Evolutionary conservation across 1,284 basidiomycete genomes (phyloP).

Genomic region (Athelia sp.): DNA sequence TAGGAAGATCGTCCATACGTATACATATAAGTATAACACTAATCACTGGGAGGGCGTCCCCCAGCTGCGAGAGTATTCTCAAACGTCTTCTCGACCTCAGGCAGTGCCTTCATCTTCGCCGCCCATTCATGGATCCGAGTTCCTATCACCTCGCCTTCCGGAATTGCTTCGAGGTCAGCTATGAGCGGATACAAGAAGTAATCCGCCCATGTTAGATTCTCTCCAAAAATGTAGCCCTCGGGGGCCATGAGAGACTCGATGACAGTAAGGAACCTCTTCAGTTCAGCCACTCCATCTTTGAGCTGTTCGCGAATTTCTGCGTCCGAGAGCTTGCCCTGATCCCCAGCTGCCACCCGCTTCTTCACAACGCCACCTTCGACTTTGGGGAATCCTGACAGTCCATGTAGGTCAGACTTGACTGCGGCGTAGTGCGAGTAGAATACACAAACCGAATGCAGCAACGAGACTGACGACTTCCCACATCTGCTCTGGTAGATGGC

Average conservation of each 20-base stretch:
- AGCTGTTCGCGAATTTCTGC: constrained; percentile 16
- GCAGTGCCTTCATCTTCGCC: constrained; percentile 19
- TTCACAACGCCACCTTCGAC: constrained; percentile 26
- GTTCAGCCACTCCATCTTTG: constrained; percentile 13
- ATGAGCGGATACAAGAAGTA: constrained; percentile 27
- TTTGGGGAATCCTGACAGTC: constrained; percentile 18
- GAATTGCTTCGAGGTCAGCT: constrained; percentile 21
- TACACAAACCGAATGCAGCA: constrained; percentile 17
- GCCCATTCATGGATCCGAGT: constrained; percentile 20
- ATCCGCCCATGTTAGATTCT: constrained; percentile 22
- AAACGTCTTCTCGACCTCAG: constrained; percentile 20
- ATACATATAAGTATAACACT: too few relatives aligned
- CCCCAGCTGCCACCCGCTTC: constrained; percentile 21
- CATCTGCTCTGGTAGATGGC: constrained; percentile 20
- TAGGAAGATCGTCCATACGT: too few relatives aligned
- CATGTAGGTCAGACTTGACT: not conserved
- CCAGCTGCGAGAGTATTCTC: constrained; percentile 19
- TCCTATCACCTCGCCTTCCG: constrained; percentile 19
- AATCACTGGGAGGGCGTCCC: constrained; percentile 14
- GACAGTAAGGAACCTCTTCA: constrained; percentile 14
- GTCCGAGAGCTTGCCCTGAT: constrained; percentile 19
- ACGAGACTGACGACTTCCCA: constrained; percentile 26
- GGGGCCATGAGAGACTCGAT: constrained; percentile 19
- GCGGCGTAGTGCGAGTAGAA: not conserved
- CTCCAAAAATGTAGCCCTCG: constrained; percentile 22